Conservation (phyloP, 2,329 filamentous ascomycete species). For the Fusarium sulawesiense region DNA sequence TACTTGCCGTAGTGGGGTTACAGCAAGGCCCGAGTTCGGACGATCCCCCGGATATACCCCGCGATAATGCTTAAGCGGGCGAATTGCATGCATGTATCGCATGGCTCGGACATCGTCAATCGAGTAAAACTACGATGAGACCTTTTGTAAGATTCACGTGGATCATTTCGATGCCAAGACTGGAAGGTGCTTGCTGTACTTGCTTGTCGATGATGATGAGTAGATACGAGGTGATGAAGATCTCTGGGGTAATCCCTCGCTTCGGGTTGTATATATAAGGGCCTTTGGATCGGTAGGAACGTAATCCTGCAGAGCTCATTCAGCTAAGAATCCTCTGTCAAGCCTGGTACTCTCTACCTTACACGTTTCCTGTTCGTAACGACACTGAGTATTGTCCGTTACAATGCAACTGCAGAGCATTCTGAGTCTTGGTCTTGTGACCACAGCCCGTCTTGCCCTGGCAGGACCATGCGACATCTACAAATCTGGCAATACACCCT, state of each 20-base stretch:
- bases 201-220: background rate
- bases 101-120: background rate
- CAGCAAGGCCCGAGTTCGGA: slow-evolving; percentile 3
- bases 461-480: slow-evolving; percentile 32
- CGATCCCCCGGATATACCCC: slow-evolving; percentile 20
- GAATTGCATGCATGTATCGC: background rate
- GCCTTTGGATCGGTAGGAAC: background rate
- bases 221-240: background rate
- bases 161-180: background rate
- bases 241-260: background rate
- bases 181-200: background rate
- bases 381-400: too few species aligned
- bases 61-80: slow-evolving; percentile 14
- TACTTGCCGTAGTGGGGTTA: slow-evolving; percentile 13
- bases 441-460: slow-evolving; percentile 3
- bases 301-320: background rate
- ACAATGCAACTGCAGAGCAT: slow-evolving; percentile 1
- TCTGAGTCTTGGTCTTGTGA: slow-evolving; percentile 3
- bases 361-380: too few species aligned
- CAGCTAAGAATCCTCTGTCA: background rate
- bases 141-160: background rate
- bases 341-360: too few species aligned
- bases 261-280: background rate
- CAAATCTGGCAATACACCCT: slow-evolving; percentile 14
- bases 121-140: too few species aligned